phyloP scores from a whole-genome alignment of 805 yeast species.

The Maudiozyma turicensis region DNA sequence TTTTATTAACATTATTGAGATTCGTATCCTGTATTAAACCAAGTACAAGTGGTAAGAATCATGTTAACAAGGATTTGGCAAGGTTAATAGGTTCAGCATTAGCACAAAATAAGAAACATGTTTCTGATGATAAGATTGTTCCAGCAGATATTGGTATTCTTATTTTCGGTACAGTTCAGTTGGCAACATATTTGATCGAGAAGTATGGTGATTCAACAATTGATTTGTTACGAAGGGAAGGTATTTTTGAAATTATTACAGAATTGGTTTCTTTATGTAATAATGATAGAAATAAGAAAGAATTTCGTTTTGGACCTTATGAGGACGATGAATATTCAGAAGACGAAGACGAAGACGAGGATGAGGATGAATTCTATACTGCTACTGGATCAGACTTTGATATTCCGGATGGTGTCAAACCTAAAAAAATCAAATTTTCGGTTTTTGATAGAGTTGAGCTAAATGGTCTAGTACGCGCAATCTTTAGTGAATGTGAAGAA shows the following conservation, averaged over 20 bases:
- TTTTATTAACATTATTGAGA: slow-evolving; percentile 44
- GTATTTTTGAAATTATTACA: slow-evolving; percentile 28
- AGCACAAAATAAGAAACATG: slow-evolving; percentile 39
- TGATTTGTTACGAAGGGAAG: slow-evolving; percentile 56
- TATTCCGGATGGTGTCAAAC: slow-evolving; percentile 24
- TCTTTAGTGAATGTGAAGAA: slow-evolving; percentile 9
- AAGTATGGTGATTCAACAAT: slow-evolving; percentile 38
- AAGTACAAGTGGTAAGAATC: slow-evolving; percentile 19
- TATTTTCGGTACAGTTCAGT: slow-evolving; percentile 42
- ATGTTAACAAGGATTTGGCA: slow-evolving; percentile 32
- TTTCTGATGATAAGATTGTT: slow-evolving; percentile 11
- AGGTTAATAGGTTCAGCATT: slow-evolving; percentile 50
- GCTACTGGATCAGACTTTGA: slow-evolving; percentile 24
- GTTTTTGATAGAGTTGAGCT: slow-evolving; percentile 4
- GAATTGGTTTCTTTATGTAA: slow-evolving; percentile 3
- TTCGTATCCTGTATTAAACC: slow-evolving; percentile 35
- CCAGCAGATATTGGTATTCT: slow-evolving; percentile 32
- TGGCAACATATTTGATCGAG: slow-evolving; percentile 37
- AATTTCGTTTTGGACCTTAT: not conserved
- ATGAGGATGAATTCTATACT: slow-evolving; percentile 23
- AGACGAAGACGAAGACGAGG: slow-evolving; percentile 23
- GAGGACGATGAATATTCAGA: slow-evolving; percentile 18
- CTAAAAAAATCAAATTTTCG: slow-evolving; percentile 16
- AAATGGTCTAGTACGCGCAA: slow-evolving; percentile 3
- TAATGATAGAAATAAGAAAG: not conserved